Conservation (phyloP, 176 grass and related monocot species). For the Bonia amplexicaulis region DNA sequence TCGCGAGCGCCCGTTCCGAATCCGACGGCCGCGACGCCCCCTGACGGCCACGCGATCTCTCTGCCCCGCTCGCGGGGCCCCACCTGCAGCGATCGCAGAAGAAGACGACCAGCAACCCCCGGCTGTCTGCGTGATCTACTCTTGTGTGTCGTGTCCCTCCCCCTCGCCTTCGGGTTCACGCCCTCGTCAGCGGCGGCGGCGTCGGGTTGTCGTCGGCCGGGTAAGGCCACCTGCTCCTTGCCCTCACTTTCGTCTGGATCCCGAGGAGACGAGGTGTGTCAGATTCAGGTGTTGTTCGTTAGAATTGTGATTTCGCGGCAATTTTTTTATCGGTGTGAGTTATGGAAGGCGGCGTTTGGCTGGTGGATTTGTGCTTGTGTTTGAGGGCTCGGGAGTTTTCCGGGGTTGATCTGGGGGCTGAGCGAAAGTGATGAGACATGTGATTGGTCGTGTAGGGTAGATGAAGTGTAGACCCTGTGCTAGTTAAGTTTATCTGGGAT, state of each 20-base stretch:
- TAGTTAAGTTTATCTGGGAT: neutral
- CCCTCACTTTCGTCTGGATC: neutral
- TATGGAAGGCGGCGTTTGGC: neutral
- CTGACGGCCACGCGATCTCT: neutral
- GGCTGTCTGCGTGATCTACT: neutral
- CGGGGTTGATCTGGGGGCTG: neutral
- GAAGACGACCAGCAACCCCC: neutral
- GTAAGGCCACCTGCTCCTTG: neutral
- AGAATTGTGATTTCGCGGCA: neutral
- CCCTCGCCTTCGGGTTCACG: constrained; percentile 17
- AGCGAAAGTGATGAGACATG: neutral
- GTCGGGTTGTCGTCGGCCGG: neutral
- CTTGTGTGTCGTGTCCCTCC: neutral
- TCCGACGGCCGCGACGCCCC: neutral
- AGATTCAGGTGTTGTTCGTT: neutral
- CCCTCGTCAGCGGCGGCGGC: neutral
- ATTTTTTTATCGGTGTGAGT: neutral
- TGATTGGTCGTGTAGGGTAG: neutral
- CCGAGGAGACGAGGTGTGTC: neutral
- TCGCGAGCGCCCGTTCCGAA: neutral
- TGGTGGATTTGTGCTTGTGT: neutral
- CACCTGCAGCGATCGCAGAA: constrained; percentile 1
- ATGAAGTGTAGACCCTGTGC: neutral
- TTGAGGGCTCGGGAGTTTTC: neutral
- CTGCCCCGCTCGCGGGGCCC: neutral